A percentile compares a stretch with the other conserved stretches of the same genome.
These are phyloP conservation scores for Ichthyophthirius multifiliis DNA, from an alignment of 169 alveolate species.

Conservation along the genomic window DNA sequence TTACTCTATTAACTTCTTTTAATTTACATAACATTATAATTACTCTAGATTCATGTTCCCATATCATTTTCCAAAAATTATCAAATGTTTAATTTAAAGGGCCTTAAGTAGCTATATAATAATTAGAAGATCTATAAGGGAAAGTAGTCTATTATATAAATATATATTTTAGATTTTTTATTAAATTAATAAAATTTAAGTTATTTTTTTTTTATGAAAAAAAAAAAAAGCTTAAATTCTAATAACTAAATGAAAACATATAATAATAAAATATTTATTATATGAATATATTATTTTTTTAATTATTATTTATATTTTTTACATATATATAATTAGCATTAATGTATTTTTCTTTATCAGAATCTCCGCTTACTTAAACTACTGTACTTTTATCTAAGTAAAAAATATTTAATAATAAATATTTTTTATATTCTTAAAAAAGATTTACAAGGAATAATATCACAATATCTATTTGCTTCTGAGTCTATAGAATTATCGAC, in stretches of 20 bases:
- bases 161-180: neutral
- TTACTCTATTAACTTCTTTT: neutral
- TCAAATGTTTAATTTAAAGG: neutral
- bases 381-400: neutral
- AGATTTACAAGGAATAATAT: neutral
- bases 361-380: neutral
- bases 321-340: conserved; percentile 3
- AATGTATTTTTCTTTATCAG: neutral
- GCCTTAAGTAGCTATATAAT: conserved; percentile 4
- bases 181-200: no score
- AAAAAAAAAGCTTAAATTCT: no score
- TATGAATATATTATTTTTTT: no score
- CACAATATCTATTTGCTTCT: conserved; percentile 6
- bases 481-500: no score
- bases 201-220: no score
- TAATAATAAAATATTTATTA: no score
- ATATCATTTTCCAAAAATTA: conserved; percentile 3
- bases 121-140: neutral
- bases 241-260: no score
- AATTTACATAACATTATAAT: neutral
- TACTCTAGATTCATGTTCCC: neutral
- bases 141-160: neutral
- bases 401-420: neutral
- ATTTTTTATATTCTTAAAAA: neutral
- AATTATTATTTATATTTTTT: no score